Percentiles rank a stretch among this genome's conserved stretches.
Conservation (phyloP, 2,329 filamentous ascomycete species). For the Trichophyton schoenleinii region DNA sequence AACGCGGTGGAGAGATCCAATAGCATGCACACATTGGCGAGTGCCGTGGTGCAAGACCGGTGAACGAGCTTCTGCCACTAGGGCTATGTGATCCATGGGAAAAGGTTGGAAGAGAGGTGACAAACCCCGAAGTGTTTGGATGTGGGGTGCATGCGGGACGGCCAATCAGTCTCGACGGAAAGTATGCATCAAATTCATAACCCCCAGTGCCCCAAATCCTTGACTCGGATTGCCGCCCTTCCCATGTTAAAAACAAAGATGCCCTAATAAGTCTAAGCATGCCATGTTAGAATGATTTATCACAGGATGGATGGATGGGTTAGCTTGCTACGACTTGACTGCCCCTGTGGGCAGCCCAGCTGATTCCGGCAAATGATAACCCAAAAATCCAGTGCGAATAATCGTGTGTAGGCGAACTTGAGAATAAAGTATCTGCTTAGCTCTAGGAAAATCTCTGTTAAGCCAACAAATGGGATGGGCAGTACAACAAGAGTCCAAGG, state of each 20-base stretch:
- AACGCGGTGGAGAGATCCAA: constrained; percentile 51
- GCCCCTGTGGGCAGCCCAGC: constrained; percentile 18
- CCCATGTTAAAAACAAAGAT: constrained; percentile 14
- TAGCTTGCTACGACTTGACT: constrained; percentile 42
- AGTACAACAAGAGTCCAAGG: constrained; percentile 12
- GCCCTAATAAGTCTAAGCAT: constrained; percentile 27
- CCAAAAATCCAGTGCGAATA: constrained; percentile 19
- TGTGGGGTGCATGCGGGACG: constrained; percentile 40
- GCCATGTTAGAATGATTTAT: constrained; percentile 21
- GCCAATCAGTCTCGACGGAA: constrained; percentile 15
- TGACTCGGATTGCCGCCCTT: background rate
- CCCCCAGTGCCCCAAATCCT: background rate
- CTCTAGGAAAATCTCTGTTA: constrained; percentile 20
- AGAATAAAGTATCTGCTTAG: constrained; percentile 19
- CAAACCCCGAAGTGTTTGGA: constrained; percentile 20
- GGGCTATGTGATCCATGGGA: constrained; percentile 7
- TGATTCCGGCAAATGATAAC: constrained; percentile 49
- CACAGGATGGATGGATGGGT: constrained; percentile 31
- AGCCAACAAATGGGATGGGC: constrained; percentile 15
- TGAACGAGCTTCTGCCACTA: constrained; percentile 26
- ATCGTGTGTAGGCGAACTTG: constrained; percentile 34
- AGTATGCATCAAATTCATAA: background rate
- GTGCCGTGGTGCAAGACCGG: constrained; percentile 42
- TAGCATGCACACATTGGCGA: constrained; percentile 33
- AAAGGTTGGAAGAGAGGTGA: constrained; percentile 31